Evolutionary conservation across 495 filamentous ascomycete species (phyloP), one percentile per base, ranked within the genome.

Genomic region (Cetradonia linearis): DNA sequence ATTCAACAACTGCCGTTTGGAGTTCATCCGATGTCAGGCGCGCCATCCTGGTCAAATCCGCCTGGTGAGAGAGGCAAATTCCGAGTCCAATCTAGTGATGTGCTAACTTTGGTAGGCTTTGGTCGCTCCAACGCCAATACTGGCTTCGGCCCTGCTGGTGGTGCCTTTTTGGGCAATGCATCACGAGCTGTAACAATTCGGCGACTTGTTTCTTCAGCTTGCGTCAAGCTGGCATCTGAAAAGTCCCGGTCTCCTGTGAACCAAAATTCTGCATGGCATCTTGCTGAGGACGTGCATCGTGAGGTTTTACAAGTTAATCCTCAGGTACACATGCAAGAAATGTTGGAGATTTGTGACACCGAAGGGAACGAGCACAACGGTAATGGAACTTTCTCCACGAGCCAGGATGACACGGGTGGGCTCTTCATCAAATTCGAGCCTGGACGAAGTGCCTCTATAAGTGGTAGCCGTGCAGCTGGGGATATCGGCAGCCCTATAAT

Each of bases 331-430:
- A 74, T 87, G 55, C 74, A 81, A 33, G 91, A 95, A 63, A 77
- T 98, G 70, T 77, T 90, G n/a, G 86, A 89, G 52, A 88, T 95
- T 59, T 92, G 87, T 70, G 91, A 96, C 62, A 94, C 91, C 2
- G 86, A 93, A 68, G 93, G 93, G 60, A 94, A 88, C 66, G 68
- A 75, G 0, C 81, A 86, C 53, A 97, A 97, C 64, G 93, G 93
- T 56, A 93, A 93, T 56, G 93, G 93, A 23, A 84, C 77, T 46
- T 95, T 97, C 69, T 79, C 76, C 53, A 77, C 78, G 44, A 77
- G 81, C 46, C 78, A 71, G 0, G 67, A 72, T 28, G 73, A 67
- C 42, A 46, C 42, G 10, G 73, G 74, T 31, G 70, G 69, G 52
- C 74, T 72, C 36, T 74, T 79, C 44, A 85, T 95, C 64, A 83